Percentiles rank a stretch among this genome's conserved stretches.
Conservation (phyloP, 164 flowering plant genomes). For the Cinnamomum micranthum region DNA sequence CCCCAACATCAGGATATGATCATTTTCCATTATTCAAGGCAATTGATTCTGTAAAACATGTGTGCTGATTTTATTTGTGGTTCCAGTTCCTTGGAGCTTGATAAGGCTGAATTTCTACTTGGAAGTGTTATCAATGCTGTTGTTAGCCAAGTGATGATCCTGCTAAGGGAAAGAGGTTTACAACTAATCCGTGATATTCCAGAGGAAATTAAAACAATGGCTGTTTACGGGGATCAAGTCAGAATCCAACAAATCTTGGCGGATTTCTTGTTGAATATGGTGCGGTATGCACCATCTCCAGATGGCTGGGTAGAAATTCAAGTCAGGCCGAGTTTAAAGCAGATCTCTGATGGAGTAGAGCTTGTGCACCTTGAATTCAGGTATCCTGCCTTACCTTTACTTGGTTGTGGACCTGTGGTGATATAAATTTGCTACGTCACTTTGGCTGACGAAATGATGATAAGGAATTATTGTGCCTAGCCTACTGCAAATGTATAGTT, state of each 20-base stretch:
- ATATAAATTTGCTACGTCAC: not conserved
- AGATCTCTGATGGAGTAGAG: constrained; percentile 36
- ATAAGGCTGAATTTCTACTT: constrained; percentile 61
- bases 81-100: constrained; percentile 66
- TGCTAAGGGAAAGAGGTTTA: constrained; percentile 69
- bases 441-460: not conserved
- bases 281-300: constrained; percentile 70
- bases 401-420: not conserved
- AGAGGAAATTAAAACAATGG: constrained; percentile 71
- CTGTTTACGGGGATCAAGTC: constrained; percentile 79
- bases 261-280: constrained; percentile 78
- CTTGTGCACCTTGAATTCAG: constrained; percentile 70
- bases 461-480: not conserved
- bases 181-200: constrained; percentile 87
- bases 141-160: constrained; percentile 84
- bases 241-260: constrained; percentile 84
- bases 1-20: too few species aligned
- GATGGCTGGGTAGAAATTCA: constrained; percentile 98
- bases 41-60: not conserved
- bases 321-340: constrained; percentile 60
- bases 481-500: too few species aligned
- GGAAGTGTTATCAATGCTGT: constrained; percentile 86
- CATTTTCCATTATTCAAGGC: not conserved
- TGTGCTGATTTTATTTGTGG: not conserved
- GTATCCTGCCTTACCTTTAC: constrained; percentile 26